phyloP scores from a whole-genome alignment of 768 basidiomycete species.

The Leucocoprinus sp. region DNA sequence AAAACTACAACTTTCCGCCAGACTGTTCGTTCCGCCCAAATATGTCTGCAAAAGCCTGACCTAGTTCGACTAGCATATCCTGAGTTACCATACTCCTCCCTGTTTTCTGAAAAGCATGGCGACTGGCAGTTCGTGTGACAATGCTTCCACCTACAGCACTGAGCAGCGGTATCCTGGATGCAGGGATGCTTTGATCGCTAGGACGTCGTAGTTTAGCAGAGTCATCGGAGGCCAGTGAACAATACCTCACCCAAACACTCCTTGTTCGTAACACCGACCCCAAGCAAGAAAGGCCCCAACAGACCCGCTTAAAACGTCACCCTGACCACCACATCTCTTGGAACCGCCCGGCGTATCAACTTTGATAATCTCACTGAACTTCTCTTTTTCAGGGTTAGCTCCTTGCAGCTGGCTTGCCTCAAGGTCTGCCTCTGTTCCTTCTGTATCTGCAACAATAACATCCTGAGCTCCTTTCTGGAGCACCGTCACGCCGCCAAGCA shows the following conservation, averaged over 20 bases:
- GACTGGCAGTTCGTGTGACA: slow-evolving; percentile 80
- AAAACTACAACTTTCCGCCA: slow-evolving; percentile 31
- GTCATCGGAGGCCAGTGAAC: background rate
- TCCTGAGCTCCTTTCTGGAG: slow-evolving; percentile 83
- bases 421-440: slow-evolving; percentile 41
- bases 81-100: slow-evolving; percentile 78
- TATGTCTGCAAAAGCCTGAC: slow-evolving; percentile 61
- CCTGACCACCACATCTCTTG: slow-evolving; percentile 94
- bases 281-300: slow-evolving; percentile 91
- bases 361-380: slow-evolving; percentile 49
- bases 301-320: slow-evolving; percentile 84
- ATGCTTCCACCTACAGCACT: slow-evolving; percentile 83
- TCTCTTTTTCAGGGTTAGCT: slow-evolving; percentile 41
- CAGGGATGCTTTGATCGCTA: slow-evolving; percentile 47
- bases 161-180: slow-evolving; percentile 68
- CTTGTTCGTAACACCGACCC: slow-evolving; percentile 88
- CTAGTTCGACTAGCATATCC: slow-evolving; percentile 63
- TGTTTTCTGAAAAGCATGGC: slow-evolving; percentile 63
- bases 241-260: slow-evolving; percentile 61
- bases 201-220: background rate
- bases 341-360: slow-evolving; percentile 72
- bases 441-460: slow-evolving; percentile 72
- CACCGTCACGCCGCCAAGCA: slow-evolving; percentile 82
- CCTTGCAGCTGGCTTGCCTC: slow-evolving; percentile 33
- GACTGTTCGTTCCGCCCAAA: slow-evolving; percentile 48